These are phyloP conservation scores for Lentinula novae-zelandiae DNA, from an alignment of 1,284 basidiomycete species.

Conservation along the genomic window DNA sequence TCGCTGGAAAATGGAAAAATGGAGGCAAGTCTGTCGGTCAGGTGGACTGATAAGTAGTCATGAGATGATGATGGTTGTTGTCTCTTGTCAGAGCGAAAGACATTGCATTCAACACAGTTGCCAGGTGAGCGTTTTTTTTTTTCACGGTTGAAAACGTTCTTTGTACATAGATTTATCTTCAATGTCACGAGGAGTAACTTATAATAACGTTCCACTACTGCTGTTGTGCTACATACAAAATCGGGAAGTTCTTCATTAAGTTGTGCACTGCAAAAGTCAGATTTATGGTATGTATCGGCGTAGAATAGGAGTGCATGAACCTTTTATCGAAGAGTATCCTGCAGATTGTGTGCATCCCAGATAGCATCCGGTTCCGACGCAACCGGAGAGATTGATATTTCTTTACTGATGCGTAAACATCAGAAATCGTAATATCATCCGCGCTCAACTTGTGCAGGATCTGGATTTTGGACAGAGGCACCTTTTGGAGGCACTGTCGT, in stretches of 20 bases:
- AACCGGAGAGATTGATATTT: constrained; percentile 4
- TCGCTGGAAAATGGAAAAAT: not conserved
- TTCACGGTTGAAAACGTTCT: too few species aligned
- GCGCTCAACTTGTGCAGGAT: not conserved
- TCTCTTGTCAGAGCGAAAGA: not conserved
- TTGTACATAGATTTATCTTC: not conserved
- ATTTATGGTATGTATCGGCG: not conserved
- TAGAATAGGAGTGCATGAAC: not conserved
- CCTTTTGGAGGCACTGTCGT: not conserved
- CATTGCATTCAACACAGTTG: not conserved
- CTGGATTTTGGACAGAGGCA: not conserved
- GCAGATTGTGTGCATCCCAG: constrained; percentile 24
- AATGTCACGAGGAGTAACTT: not conserved
- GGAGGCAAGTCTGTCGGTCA: not conserved
- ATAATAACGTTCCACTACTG: not conserved
- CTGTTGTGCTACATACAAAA: not conserved
- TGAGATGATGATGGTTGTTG: not conserved
- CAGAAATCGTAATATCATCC: not conserved
- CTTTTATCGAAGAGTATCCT: not conserved
- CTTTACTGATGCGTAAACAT: constrained; percentile 1
- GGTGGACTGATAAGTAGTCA: not conserved
- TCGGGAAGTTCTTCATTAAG: not conserved
- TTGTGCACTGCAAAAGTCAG: not conserved
- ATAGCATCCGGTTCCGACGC: constrained; percentile 16
- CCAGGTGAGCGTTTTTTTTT: not conserved